Base-by-base conservation (phyloP, 1,284 basidiomycete genomes). In the Cryptococcus sp. region DNA sequence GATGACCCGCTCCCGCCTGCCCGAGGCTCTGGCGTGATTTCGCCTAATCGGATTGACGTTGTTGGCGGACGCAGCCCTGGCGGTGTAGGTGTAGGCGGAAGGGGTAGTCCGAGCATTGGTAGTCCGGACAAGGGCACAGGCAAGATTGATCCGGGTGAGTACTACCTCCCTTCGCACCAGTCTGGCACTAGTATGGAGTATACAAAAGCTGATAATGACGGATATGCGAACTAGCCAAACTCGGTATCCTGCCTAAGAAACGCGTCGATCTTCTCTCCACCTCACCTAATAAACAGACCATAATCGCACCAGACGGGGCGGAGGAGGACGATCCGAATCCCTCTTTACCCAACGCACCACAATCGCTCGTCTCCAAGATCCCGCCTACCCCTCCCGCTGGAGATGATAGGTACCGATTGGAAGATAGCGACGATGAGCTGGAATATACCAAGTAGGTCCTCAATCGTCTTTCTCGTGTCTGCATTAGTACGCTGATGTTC, bases 191-290 rank as follows among this genome's bases (percentile, higher is more conserved):
- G 19, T 43, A 47, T 30, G n/a, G n/a, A n/a, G n/a, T n/a, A n/a
- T n/a, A 30, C 10, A 4, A 30, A 30, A 30, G 27, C 27, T 30
- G 27, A 30, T 30, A 30, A 30, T 30, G 27, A 30, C n/a, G n/a
- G n/a, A 30, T 5, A 5, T 4, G 10, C 10, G 27, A 30, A 30
- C 10, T 30, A 43, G 73, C 75, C 50, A 79, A 78, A 63, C 70
- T 79, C 39, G 78, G 78, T 20, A 73, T 79, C 57, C 64, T 79
- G 6, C 78, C 78, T 4, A 79, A 79, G 67, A 77, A 76, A 57
- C 64, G 68, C 43, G 78, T 79, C 47, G 75, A 77, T 54, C 71
- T 78, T 20, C 61, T 78, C 46, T 73, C 71, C 3, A 65, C 73
- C 0, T 72, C 70, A 5, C 67, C 71, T 11, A 59, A 56, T 23